Evolutionary conservation across 352 stramenopile genomes (phyloP).

Genomic region (Globisporangium solare): DNA sequence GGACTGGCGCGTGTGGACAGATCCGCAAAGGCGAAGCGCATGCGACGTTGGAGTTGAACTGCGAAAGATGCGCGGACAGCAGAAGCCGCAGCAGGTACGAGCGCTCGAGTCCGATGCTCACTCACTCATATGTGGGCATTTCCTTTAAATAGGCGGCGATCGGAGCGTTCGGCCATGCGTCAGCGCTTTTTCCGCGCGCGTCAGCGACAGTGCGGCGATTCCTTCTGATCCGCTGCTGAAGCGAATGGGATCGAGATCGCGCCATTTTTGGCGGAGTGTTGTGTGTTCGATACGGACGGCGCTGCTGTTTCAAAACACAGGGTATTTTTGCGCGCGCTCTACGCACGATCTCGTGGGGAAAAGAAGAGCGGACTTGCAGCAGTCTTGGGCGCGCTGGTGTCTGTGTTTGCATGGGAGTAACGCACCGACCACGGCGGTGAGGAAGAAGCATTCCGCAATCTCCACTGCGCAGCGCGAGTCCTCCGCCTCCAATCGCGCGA

Average conservation of each 20-base stretch:
- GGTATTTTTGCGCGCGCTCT: not conserved
- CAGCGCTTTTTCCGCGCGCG: not conserved
- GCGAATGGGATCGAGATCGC: constrained; percentile 1
- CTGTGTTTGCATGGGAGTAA: no score
- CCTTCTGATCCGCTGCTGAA: not conserved
- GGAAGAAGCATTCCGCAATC: not conserved
- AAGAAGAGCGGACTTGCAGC: not conserved
- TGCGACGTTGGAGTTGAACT: no score
- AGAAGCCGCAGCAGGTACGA: no score
- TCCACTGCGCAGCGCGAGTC: not conserved
- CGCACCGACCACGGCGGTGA: no score
- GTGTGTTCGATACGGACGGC: not conserved
- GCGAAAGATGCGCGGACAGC: no score
- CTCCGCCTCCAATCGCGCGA: no score
- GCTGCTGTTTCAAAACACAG: not conserved
- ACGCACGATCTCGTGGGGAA: not conserved
- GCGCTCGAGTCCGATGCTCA: no score
- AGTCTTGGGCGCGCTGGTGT: no score
- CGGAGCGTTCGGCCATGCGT: constrained; percentile 1
- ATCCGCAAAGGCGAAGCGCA: no score
- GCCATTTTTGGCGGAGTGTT: not conserved
- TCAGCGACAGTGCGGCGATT: constrained; percentile 1
- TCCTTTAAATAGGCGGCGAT: not conserved
- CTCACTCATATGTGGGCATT: not conserved
- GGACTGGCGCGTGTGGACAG: no score